Conservation (phyloP, 1,284 basidiomycete species). For the Malassezia dermatis region DNA sequence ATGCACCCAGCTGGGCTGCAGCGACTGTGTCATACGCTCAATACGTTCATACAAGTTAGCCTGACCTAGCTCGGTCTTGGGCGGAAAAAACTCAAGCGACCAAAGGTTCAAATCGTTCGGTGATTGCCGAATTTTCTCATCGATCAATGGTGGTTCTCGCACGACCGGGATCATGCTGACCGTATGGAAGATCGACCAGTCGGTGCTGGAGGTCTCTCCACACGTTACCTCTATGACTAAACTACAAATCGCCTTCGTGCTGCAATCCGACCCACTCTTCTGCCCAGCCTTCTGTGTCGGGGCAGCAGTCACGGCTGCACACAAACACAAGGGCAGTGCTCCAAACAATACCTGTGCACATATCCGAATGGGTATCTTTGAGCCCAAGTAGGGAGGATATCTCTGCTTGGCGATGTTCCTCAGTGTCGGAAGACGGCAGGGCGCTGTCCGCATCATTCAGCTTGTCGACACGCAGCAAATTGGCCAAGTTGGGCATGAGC, state of each 20-base stretch:
- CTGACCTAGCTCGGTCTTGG: conserved; percentile 81
- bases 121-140: conserved; percentile 12
- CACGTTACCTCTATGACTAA: not conserved
- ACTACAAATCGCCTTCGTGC: conserved; percentile 28
- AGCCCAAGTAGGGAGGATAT: conserved; percentile 34
- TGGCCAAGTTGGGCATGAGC: conserved; percentile 46
- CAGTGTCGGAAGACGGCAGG: conserved; percentile 15
- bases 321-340: conserved; percentile 40
- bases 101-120: conserved; percentile 23
- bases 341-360: conserved; percentile 36
- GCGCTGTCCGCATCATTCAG: conserved; percentile 13
- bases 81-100: conserved; percentile 88
- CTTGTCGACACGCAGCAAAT: conserved; percentile 25
- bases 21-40: conserved; percentile 59
- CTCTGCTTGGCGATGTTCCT: conserved; percentile 21
- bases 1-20: conserved; percentile 51
- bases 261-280: conserved; percentile 32
- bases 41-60: conserved; percentile 50
- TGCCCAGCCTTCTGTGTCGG: conserved; percentile 24
- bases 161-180: not conserved
- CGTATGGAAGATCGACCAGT: not conserved
- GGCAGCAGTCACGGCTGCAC: conserved; percentile 35
- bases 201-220: not conserved
- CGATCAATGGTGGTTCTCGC: conserved; percentile 1
- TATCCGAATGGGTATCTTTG: not conserved